Base-by-base conservation (phyloP, 179 eudicot genomes). In the Vitellaria paradoxa region DNA sequence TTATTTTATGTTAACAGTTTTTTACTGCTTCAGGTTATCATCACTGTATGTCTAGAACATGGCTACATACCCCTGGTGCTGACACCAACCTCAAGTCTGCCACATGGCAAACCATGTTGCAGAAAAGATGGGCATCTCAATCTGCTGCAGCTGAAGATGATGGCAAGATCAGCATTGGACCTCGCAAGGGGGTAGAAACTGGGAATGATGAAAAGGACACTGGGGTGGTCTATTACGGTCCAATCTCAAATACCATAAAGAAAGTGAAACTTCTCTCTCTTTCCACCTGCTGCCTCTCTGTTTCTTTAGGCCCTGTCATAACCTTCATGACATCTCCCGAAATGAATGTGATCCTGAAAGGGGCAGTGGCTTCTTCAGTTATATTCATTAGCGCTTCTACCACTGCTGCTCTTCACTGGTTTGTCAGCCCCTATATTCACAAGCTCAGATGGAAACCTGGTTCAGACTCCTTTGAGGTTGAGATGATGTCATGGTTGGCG, bases 401-500 rank as follows among this genome's bases (percentile, higher is more conserved):
- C 13, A 96, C 99, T 21, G 93, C 84, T 30, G 87, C 81, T 60
- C 99, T 96, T 74, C 98, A 96, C 87, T 96, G 99, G 99, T 96
- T 96, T 70, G 99, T 89, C 72, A 96, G 94, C 87, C 98, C 99
- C 52, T 96, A 96, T 76, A 85, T 96, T 69, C 99, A 93, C 79
- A 93, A 89, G 88, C 88, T 96, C 76, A 90, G 88, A 82, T 96
- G 99, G 99, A 84, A 86, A 57, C 97, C 99, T 17, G 97, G 99
- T 47, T 93, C 98, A 6, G 99, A 93, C 84, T 87, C 82, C 80
- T 90, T 91, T 68, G 98, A 96, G 78, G 99, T 86, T 11, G 99
- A 96, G 81, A 96, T 93, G 97, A 79, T 96, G 98, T 80, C 99
- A 8, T 96, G 98, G 98, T 49, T 91, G 80, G 98, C 96, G 12